A percentile compares a stretch with the other conserved stretches of the same genome.
These are phyloP conservation scores for Eutrema yunnanense DNA, from an alignment of 345 rosid genomes.

Conservation along the genomic window DNA sequence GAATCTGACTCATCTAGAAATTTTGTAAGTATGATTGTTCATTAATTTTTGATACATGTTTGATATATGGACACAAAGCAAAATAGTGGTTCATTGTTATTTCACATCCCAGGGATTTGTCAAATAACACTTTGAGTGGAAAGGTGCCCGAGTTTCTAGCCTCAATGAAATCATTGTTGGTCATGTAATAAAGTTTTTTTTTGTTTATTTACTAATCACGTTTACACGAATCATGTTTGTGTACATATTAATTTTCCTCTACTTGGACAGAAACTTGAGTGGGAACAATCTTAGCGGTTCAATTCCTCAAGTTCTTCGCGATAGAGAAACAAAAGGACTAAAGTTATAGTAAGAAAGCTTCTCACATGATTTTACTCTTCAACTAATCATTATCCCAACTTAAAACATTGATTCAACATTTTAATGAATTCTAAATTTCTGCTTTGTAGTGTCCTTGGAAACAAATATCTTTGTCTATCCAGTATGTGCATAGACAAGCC, in stretches of 20 bases:
- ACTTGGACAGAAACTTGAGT: constrained; percentile 29
- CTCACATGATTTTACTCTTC: not conserved
- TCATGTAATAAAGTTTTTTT: constrained; percentile 34
- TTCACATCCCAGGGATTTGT: constrained; percentile 42
- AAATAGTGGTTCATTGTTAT: not conserved
- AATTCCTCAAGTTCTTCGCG: constrained; percentile 30
- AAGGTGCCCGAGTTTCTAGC: constrained; percentile 43
- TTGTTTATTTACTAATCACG: not conserved
- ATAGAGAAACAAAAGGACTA: constrained; percentile 17
- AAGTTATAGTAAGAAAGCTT: constrained; percentile 15
- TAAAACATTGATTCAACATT: not conserved
- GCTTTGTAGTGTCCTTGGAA: constrained; percentile 18
- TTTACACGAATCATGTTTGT: not conserved
- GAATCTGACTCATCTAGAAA: constrained; percentile 26
- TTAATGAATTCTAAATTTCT: not conserved
- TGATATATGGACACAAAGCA: not conserved
- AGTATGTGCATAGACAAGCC: constrained; percentile 9
- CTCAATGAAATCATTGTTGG: constrained; percentile 31
- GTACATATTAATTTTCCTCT: not conserved
- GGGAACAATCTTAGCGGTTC: constrained; percentile 37
- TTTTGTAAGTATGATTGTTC: constrained; percentile 31
- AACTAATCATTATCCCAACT: not conserved
- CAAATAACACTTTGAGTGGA: constrained; percentile 43
- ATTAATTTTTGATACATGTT: not conserved
- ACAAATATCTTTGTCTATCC: constrained; percentile 15